Base-by-base conservation (phyloP, 2,329 filamentous ascomycete species). In the Phialophora expanda region DNA sequence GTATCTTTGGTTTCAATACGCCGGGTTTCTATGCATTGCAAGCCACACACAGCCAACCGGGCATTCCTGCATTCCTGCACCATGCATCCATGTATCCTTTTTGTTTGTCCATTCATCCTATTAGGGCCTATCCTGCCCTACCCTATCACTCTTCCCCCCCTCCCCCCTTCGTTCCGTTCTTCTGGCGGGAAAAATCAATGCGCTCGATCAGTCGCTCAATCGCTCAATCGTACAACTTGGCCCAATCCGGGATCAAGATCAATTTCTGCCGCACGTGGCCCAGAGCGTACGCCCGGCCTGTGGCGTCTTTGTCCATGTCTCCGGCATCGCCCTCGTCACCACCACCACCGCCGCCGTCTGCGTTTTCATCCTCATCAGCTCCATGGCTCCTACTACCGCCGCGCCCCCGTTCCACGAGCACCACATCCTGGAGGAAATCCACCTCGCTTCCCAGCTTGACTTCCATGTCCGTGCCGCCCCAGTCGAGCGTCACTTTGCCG, bases 221-320 rank as follows among this genome's bases (percentile, higher is more conserved):
- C 26, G 2, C 11, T 56, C 24, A 17, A 44, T 75, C 75, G 62
- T 83, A 75, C 67, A 88, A 82, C 71, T 82, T 79, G 55, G 80
- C 79, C 84, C 86, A 88, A 73, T 89, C 82, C 14, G 87, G 87
- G 58, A 81, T 84, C 38, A 88, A 83, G 1, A 89, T 85, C 73
- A 89, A 88, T 76, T 88, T 89, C 61, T 85, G 85, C 75, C 84
- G 85, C n/a, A 89, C 80, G 71, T 87, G 83, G 8, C 86, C 87
- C 78, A 89, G 84, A 2, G 83, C 83, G 76, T 83, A 83, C 44
- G 83, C 81, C 63, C 76, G 74, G 20, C 76, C 73, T 58, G 32
- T 54, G 56, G 71, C 74, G 51, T 80, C 76, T 20, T 75, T 75
- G 22, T 76, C 74, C 14, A 74, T 69, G 26, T 71, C 72, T 14